phyloP scores from a whole-genome alignment of 176 grass and related monocot species.

The Otatea glauca region DNA sequence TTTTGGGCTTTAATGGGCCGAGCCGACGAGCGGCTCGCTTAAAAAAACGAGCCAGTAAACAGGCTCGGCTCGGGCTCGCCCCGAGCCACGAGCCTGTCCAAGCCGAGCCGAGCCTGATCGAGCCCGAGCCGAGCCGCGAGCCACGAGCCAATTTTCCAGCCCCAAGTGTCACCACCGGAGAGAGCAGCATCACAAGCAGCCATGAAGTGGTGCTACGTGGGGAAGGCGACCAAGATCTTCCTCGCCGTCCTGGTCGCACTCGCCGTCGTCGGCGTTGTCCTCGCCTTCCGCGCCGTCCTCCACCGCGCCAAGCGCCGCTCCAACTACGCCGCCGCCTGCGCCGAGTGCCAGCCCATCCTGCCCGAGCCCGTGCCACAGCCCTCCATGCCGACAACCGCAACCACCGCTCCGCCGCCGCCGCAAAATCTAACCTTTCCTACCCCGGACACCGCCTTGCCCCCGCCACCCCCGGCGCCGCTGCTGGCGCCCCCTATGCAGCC shows the following conservation, averaged over 20 bases:
- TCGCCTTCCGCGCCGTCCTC: slow-evolving; percentile 60
- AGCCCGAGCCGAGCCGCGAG: too few relatives aligned
- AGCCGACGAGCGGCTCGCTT: too few relatives aligned
- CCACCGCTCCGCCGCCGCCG: slow-evolving; percentile 5
- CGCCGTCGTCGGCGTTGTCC: slow-evolving; percentile 55
- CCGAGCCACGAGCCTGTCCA: too few relatives aligned
- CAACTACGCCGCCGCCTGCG: slow-evolving; percentile 24
- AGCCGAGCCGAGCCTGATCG: too few relatives aligned
- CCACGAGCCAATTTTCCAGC: too few relatives aligned
- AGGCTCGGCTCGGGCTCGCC: too few relatives aligned
- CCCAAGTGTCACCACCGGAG: not conserved
- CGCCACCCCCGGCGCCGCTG: not conserved
- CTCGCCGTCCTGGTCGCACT: slow-evolving; percentile 57
- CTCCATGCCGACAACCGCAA: not conserved
- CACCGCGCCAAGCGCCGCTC: slow-evolving; percentile 45
- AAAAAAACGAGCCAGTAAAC: too few relatives aligned
- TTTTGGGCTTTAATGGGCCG: too few relatives aligned
- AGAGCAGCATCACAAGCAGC: not conserved
- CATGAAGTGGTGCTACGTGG: slow-evolving; percentile 78
- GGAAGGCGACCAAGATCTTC: slow-evolving; percentile 97
- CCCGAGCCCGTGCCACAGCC: slow-evolving; percentile 30
- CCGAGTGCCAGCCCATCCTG: slow-evolving; percentile 44
- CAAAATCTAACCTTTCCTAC: slow-evolving; percentile 40
- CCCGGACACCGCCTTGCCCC: slow-evolving; percentile 26
- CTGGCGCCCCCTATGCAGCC: not conserved